phyloP scores from a whole-genome alignment of 2,329 filamentous ascomycete genomes.

The Didymella segeticola region DNA sequence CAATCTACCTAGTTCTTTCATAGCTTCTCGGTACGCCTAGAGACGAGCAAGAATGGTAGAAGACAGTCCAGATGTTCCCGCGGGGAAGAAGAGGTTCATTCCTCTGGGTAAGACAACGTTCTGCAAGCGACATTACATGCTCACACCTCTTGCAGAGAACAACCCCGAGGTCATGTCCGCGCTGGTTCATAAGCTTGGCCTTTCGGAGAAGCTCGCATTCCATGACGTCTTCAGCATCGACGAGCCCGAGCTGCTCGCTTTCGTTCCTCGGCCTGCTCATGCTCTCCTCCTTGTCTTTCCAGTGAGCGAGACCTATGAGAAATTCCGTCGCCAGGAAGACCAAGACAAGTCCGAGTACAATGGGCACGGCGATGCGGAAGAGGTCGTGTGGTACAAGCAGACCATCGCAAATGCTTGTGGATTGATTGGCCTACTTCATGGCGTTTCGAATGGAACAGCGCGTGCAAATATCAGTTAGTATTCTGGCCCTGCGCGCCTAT shows the following conservation, averaged over 20 bases:
- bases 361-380: constrained; percentile 71
- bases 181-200: constrained; percentile 84
- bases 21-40: no score
- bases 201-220: constrained; percentile 77
- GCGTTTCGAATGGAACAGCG: constrained; percentile 79
- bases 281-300: constrained; percentile 94
- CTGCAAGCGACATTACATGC: neutral
- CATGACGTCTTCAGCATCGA: constrained; percentile 93
- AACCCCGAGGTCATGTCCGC: constrained; percentile 92
- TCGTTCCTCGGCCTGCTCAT: constrained; percentile 86
- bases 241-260: constrained; percentile 81
- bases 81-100: constrained; percentile 45
- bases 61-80: constrained; percentile 41
- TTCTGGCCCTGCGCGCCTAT: neutral
- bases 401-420: constrained; percentile 96
- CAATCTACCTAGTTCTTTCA: no score
- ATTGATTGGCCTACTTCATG: constrained; percentile 87
- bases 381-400: constrained; percentile 93
- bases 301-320: constrained; percentile 79
- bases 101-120: constrained; percentile 41
- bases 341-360: constrained; percentile 66
- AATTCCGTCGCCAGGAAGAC: constrained; percentile 77
- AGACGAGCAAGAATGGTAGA: constrained; percentile 41
- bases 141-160: constrained; percentile 57
- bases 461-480: constrained; percentile 49